Percentiles rank a stretch among this genome's conserved stretches.
Evolutionary conservation across 768 basidiomycete genomes (phyloP).

Genomic region (Russula sp.): DNA sequence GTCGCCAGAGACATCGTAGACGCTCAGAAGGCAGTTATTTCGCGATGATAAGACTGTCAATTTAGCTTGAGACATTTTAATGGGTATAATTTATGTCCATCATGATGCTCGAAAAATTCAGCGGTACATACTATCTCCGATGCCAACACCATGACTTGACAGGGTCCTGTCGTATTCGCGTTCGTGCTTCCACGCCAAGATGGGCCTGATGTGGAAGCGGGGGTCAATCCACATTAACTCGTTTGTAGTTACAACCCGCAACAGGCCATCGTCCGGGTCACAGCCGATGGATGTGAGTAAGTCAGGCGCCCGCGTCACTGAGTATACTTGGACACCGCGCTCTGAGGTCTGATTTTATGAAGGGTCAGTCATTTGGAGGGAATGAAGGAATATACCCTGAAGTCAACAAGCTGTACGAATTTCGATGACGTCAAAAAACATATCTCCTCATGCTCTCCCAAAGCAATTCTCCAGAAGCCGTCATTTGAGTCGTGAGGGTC

Average conservation of each 20-base stretch:
- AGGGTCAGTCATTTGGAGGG: not conserved
- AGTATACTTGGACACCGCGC: slow-evolving; percentile 30
- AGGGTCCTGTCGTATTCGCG: slow-evolving; percentile 58
- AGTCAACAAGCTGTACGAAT: slow-evolving; percentile 43
- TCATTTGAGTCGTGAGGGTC: slow-evolving; percentile 24
- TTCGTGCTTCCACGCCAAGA: slow-evolving; percentile 57
- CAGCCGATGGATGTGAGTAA: slow-evolving; percentile 52
- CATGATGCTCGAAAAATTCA: not conserved
- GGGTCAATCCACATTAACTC: slow-evolving; percentile 67
- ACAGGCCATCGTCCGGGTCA: slow-evolving; percentile 36
- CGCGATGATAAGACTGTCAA: slow-evolving; percentile 56
- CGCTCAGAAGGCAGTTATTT: slow-evolving; percentile 49
- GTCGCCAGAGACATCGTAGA: slow-evolving; percentile 55
- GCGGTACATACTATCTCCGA: slow-evolving; percentile 30
- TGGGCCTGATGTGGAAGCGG: slow-evolving; percentile 49
- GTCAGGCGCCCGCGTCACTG: slow-evolving; percentile 32
- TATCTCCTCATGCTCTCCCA: slow-evolving; percentile 31
- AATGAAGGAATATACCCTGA: slow-evolving; percentile 41
- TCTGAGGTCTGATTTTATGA: slow-evolving; percentile 5
- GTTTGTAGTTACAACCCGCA: slow-evolving; percentile 54
- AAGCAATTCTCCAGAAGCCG: slow-evolving; percentile 49
- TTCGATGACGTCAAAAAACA: slow-evolving; percentile 46
- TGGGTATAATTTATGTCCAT: not conserved
- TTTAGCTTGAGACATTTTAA: slow-evolving; percentile 34
- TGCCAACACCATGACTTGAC: slow-evolving; percentile 35